Evolutionary conservation across 2,329 filamentous ascomycete species (phyloP).

Genomic region (Pyricularia sp.): DNA sequence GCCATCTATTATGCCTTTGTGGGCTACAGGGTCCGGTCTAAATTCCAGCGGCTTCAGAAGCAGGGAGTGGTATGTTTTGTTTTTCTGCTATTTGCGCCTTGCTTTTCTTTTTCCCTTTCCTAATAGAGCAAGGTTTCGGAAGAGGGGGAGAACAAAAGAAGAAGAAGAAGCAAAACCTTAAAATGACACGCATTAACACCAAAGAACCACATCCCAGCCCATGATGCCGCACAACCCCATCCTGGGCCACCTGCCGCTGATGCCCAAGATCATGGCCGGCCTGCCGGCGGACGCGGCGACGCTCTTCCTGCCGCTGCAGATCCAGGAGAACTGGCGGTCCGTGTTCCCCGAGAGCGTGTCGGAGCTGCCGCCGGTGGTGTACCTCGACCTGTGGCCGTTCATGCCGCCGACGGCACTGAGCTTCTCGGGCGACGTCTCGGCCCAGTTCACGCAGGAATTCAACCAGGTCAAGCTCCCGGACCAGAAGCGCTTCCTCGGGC

Average conservation of each 20-base stretch:
- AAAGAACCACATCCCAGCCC: constrained; percentile 6
- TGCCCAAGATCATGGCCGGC: constrained; percentile 10
- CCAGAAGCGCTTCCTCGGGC: constrained; percentile 16
- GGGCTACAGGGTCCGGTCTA: constrained; percentile 11
- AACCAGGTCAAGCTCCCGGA: constrained; percentile 16
- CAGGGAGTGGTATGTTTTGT: constrained; percentile 11
- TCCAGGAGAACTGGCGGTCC: constrained; percentile 12
- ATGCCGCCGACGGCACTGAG: constrained; percentile 11
- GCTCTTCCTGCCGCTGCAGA: constrained; percentile 12
- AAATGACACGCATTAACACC: constrained; percentile 4
- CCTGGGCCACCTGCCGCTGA: constrained; percentile 11
- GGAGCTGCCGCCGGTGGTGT: constrained; percentile 14
- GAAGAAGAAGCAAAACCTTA: not conserved
- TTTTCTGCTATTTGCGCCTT: not conserved
- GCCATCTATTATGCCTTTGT: constrained; percentile 8
- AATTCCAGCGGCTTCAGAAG: constrained; percentile 10
- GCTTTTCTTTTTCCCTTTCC: not conserved
- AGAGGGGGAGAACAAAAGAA: not conserved
- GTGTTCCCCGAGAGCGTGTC: constrained; percentile 9
- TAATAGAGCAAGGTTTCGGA: not conserved
- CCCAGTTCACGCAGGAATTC: constrained; percentile 14
- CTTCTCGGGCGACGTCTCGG: constrained; percentile 12
- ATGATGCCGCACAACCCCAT: constrained; percentile 13
- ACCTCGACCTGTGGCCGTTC: constrained; percentile 21
- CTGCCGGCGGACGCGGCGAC: constrained; percentile 12